phyloP scores from a whole-genome alignment of 75 land plant genomes.

The Pinus taeda region DNA sequence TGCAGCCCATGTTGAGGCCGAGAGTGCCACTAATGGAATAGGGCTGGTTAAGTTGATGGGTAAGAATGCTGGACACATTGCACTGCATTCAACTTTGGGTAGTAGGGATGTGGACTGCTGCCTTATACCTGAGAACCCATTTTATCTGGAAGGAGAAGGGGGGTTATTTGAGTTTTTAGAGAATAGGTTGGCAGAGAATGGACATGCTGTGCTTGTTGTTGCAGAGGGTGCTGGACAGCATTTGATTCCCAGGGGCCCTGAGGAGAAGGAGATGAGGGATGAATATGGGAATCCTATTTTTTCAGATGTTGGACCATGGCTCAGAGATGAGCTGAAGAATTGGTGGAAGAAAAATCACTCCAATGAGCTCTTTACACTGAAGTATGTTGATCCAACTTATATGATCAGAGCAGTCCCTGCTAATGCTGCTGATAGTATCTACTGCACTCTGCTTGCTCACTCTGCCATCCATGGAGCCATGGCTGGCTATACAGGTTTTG shows the following conservation, averaged over 20 bases:
- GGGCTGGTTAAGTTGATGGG: constrained; percentile 86
- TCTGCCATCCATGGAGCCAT: constrained; percentile 81
- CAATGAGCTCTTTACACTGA: constrained; percentile 67
- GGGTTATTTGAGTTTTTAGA: constrained; percentile 73
- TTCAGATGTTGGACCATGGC: constrained; percentile 66
- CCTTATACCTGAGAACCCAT: constrained; percentile 65
- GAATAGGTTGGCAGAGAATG: constrained; percentile 47
- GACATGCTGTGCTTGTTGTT: constrained; percentile 76
- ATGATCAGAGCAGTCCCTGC: constrained; percentile 89
- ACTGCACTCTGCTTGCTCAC: constrained; percentile 77
- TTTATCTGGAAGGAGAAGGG: constrained; percentile 65
- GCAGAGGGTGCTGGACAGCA: constrained; percentile 89
- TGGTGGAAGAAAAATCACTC: constrained; percentile 74
- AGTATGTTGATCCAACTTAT: constrained; percentile 93
- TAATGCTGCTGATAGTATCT: constrained; percentile 72
- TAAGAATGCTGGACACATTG: constrained; percentile 78
- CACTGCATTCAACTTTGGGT: constrained; percentile 67
- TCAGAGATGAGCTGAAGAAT: constrained; percentile 58
- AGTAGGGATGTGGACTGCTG: constrained; percentile 87
- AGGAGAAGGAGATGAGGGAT: constrained; percentile 43
- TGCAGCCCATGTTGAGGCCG: constrained; percentile 75
- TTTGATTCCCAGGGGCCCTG: constrained; percentile 45
- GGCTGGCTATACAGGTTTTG: constrained; percentile 87
- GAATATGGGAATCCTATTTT: constrained; percentile 70
- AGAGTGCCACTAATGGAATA: constrained; percentile 81